Conservation (phyloP, 1,139 yeast species). For the Tardiomyces blankii region DNA sequence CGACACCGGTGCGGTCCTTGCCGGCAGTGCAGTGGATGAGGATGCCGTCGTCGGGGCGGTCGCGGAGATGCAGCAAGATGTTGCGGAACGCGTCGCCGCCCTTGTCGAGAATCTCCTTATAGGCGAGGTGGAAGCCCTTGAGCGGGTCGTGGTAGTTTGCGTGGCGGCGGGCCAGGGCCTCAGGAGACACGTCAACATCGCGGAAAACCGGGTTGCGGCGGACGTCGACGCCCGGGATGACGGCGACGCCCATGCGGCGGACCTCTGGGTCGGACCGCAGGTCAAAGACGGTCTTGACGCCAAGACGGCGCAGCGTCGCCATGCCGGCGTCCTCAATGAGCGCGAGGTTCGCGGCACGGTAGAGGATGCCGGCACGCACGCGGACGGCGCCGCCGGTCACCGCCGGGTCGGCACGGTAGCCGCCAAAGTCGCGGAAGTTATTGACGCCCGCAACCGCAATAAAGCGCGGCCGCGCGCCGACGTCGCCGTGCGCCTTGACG, state of each 20-base stretch:
- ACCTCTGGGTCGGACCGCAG: slow-evolving; percentile 57
- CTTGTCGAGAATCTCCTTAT: slow-evolving; percentile 43
- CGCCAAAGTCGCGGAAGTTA: slow-evolving; percentile 77
- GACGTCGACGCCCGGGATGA: slow-evolving; percentile 36
- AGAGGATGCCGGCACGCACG: slow-evolving; percentile 47
- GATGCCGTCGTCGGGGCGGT: slow-evolving; percentile 39
- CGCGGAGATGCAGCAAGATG: slow-evolving; percentile 32
- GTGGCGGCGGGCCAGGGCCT: slow-evolving; percentile 48
- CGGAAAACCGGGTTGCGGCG: slow-evolving; percentile 51
- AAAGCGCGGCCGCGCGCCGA: slow-evolving; percentile 44
- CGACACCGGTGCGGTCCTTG: slow-evolving; percentile 74
- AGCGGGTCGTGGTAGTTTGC: slow-evolving; percentile 47
- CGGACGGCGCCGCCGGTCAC: slow-evolving; percentile 3
- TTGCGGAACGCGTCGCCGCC: slow-evolving; percentile 28
- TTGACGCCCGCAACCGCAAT: slow-evolving; percentile 52
- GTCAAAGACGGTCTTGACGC: slow-evolving; percentile 53
- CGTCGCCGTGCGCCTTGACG: slow-evolving; percentile 26
- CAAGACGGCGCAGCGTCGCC: slow-evolving; percentile 25
- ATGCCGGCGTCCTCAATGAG: slow-evolving; percentile 19
- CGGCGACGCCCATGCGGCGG: slow-evolving; percentile 34
- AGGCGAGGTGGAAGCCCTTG: slow-evolving; percentile 54
- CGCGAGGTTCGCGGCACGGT: slow-evolving; percentile 45
- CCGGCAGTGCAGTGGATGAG: slow-evolving; percentile 80
- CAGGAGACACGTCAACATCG: slow-evolving; percentile 52
- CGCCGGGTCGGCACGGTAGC: slow-evolving; percentile 34